Evolutionary conservation across 352 stramenopile species (phyloP).

Genomic region (Pythium plurisporium): DNA sequence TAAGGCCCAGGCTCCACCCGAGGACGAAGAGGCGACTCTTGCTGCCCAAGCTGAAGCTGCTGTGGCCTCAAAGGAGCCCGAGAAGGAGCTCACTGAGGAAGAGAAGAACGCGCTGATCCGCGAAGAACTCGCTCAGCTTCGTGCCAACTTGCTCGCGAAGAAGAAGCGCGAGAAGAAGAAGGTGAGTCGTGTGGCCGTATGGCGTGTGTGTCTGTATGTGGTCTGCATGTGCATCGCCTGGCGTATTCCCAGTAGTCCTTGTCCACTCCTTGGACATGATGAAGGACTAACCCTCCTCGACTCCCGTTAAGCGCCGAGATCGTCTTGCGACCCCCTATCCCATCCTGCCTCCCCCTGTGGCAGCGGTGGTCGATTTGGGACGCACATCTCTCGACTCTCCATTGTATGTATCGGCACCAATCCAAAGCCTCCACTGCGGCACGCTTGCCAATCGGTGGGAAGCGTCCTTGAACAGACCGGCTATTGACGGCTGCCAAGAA

Average conservation of each 20-base stretch:
- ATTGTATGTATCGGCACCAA: conserved; percentile 45
- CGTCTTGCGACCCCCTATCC: conserved; percentile 43
- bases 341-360: conserved; percentile 39
- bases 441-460: conserved; percentile 31
- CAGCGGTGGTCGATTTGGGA: conserved; percentile 72
- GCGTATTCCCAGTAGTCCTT: conserved; percentile 89
- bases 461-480: conserved; percentile 91
- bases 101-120: conserved; percentile 80
- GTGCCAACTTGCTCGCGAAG: conserved; percentile 70
- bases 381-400: conserved; percentile 38
- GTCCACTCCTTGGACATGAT: conserved; percentile 77
- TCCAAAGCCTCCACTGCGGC: conserved; percentile 75
- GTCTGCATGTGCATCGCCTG: conserved; percentile 16
- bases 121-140: conserved; percentile 79
- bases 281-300: conserved; percentile 87
- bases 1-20: conserved; percentile 46
- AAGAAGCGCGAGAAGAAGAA: conserved; percentile 91
- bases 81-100: conserved; percentile 66
- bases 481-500: conserved; percentile 87
- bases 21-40: conserved; percentile 36
- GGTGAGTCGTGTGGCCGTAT: conserved; percentile 39
- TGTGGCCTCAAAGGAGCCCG: conserved; percentile 34
- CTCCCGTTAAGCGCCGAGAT: conserved; percentile 87
- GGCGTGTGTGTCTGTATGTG: conserved; percentile 20
- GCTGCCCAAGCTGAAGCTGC: conserved; percentile 7